These are phyloP conservation scores for Leccinum pseudoinsigne DNA, from an alignment of 1,284 basidiomycete genomes.

Conservation along the genomic window DNA sequence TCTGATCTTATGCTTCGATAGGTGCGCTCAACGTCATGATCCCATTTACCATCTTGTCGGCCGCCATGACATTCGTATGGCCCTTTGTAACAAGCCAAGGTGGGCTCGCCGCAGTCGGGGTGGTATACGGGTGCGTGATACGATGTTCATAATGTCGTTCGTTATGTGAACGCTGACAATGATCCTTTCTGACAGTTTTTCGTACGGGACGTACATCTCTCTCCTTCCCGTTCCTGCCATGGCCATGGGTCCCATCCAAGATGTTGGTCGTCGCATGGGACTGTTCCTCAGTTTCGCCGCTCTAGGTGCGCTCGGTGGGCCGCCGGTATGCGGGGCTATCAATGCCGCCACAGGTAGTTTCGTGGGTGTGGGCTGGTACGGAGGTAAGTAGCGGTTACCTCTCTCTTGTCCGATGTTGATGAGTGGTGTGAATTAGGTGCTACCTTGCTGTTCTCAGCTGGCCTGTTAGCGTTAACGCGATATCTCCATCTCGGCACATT, in stretches of 20 bases:
- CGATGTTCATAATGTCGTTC: background rate
- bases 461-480: slow-evolving; percentile 27
- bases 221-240: slow-evolving; percentile 56
- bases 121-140: slow-evolving; percentile 44
- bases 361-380: slow-evolving; percentile 45
- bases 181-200: slow-evolving; percentile 45
- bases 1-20: slow-evolving; percentile 2
- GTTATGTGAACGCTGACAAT: slow-evolving; percentile 18
- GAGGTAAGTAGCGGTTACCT: slow-evolving; percentile 42
- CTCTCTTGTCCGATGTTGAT: slow-evolving; percentile 18
- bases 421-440: slow-evolving; percentile 21
- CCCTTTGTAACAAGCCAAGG: slow-evolving; percentile 38
- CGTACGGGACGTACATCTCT: slow-evolving; percentile 57
- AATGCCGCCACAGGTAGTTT: slow-evolving; percentile 35
- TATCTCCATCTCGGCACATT: slow-evolving; percentile 30
- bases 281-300: slow-evolving; percentile 55
- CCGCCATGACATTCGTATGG: slow-evolving; percentile 44
- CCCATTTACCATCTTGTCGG: slow-evolving; percentile 41
- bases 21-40: slow-evolving; percentile 46
- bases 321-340: slow-evolving; percentile 54
- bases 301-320: slow-evolving; percentile 45
- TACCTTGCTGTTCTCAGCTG: slow-evolving; percentile 28
- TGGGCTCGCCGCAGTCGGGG: slow-evolving; percentile 37
- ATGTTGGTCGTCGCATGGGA: slow-evolving; percentile 60
- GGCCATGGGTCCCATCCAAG: slow-evolving; percentile 55